These are phyloP conservation scores for Dimargaris xerosporica DNA, from an alignment of 192 early-diverging fungal species.

Conservation along the genomic window DNA sequence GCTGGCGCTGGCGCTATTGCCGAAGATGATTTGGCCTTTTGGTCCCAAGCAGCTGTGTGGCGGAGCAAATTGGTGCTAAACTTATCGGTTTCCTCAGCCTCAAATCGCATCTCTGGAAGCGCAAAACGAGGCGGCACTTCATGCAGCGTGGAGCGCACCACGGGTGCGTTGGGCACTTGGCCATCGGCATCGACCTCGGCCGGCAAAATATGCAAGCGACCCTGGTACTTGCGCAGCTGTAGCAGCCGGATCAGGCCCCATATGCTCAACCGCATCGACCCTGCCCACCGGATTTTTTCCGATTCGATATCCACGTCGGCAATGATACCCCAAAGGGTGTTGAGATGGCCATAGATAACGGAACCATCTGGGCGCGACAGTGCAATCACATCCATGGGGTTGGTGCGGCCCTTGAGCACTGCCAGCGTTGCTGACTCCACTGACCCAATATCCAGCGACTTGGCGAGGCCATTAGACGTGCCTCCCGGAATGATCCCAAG, in stretches of 20 bases:
- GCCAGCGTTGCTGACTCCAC: slow-evolving; percentile 33
- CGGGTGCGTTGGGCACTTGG: neutral
- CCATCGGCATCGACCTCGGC: slow-evolving; percentile 12
- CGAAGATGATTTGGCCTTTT: too few relatives aligned
- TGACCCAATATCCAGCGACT: slow-evolving; percentile 24
- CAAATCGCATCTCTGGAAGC: slow-evolving; percentile 1
- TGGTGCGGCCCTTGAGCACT: slow-evolving; percentile 27
- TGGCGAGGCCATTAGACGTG: slow-evolving; percentile 27
- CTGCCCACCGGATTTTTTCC: slow-evolving; percentile 36
- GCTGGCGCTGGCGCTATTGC: neutral
- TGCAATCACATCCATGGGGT: slow-evolving; percentile 39
- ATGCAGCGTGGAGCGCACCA: neutral
- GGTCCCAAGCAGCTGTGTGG: neutral
- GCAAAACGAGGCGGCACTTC: neutral
- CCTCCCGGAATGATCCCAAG: slow-evolving; percentile 24
- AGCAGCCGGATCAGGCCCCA: slow-evolving; percentile 35
- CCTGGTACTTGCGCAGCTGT: slow-evolving; percentile 40
- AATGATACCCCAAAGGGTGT: slow-evolving; percentile 38
- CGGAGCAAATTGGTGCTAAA: neutral
- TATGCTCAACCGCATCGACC: slow-evolving; percentile 24
- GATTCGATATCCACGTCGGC: slow-evolving; percentile 46
- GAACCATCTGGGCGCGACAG: slow-evolving; percentile 23
- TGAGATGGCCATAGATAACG: slow-evolving; percentile 33
- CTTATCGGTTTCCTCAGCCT: neutral
- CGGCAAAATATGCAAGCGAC: slow-evolving; percentile 39